Evolutionary conservation across 2,329 filamentous ascomycete genomes (phyloP).

Genomic region (Clarireedia sp.): DNA sequence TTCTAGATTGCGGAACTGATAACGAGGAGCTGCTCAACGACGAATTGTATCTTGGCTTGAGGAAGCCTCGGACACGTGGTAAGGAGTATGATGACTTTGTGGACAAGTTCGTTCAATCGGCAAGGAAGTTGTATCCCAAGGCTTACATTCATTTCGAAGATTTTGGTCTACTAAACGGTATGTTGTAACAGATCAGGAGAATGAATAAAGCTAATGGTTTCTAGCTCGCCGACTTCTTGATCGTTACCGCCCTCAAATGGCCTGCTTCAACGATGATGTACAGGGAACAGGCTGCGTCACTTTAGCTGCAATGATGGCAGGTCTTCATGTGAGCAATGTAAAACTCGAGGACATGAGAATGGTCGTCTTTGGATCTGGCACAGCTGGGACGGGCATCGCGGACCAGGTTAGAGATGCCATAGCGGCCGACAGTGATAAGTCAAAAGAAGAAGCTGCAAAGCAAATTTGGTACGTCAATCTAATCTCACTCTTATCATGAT

Average conservation of each 20-base stretch:
- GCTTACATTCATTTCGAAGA: slow-evolving; percentile 89
- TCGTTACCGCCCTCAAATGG: slow-evolving; percentile 61
- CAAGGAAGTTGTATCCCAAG: slow-evolving; percentile 62
- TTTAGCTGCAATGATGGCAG: slow-evolving; percentile 72
- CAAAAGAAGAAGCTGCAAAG: slow-evolving; percentile 64
- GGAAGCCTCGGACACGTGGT: slow-evolving; percentile 57
- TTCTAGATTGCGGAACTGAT: slow-evolving; percentile 79
- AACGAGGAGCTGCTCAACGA: slow-evolving; percentile 69
- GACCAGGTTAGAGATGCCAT: slow-evolving; percentile 80
- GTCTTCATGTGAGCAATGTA: slow-evolving; percentile 58
- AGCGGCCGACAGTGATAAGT: slow-evolving; percentile 55
- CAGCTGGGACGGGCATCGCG: slow-evolving; percentile 77
- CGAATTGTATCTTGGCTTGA: slow-evolving; percentile 70
- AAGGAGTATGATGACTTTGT: slow-evolving; percentile 70
- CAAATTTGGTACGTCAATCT: slow-evolving; percentile 60
- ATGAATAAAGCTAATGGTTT: neutral
- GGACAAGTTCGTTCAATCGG: slow-evolving; percentile 62
- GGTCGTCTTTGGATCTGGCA: slow-evolving; percentile 72
- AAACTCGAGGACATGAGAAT: slow-evolving; percentile 62
- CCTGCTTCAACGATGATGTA: slow-evolving; percentile 88
- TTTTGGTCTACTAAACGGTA: slow-evolving; percentile 68
- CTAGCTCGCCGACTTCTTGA: slow-evolving; percentile 62
- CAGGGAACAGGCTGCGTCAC: slow-evolving; percentile 87
- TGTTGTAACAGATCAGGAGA: slow-evolving; percentile 8
- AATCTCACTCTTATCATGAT: neutral